These are phyloP conservation scores for Endoconidiophora laricicola DNA, from an alignment of 2,329 filamentous ascomycete species.

Conservation along the genomic window DNA sequence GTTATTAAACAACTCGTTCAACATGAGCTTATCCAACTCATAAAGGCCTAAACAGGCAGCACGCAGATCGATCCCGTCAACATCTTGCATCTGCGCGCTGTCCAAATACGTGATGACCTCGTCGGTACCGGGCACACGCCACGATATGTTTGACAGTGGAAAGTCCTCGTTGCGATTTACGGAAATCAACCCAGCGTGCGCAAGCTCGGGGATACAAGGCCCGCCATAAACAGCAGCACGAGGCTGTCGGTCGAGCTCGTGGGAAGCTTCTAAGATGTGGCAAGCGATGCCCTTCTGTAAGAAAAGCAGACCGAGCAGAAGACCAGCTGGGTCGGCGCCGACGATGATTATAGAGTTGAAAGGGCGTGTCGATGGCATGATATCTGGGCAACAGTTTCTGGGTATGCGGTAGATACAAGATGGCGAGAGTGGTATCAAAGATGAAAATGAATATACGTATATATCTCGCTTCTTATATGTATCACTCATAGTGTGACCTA, in stretches of 20 bases:
- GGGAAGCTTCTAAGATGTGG: slow-evolving; percentile 37
- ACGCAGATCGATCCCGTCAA: slow-evolving; percentile 25
- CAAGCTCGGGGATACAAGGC: slow-evolving; percentile 39
- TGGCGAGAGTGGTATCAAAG: neutral
- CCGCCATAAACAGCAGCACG: slow-evolving; percentile 46
- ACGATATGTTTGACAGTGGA: slow-evolving; percentile 24
- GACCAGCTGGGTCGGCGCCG: slow-evolving; percentile 32
- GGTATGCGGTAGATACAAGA: too few species aligned
- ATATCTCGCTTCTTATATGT: neutral
- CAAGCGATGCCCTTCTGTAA: slow-evolving; percentile 34
- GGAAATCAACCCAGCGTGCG: slow-evolving; percentile 40
- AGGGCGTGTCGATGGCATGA: neutral
- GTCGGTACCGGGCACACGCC: slow-evolving; percentile 23
- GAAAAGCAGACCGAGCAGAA: slow-evolving; percentile 34
- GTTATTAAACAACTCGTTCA: slow-evolving; percentile 23
- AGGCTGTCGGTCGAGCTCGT: slow-evolving; percentile 39
- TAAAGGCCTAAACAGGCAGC: slow-evolving; percentile 27
- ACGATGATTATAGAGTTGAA: slow-evolving; percentile 22
- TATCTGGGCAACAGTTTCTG: neutral
- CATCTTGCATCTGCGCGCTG: slow-evolving; percentile 19
- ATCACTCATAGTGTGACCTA: too few species aligned
- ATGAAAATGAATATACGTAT: neutral
- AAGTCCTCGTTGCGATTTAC: slow-evolving; percentile 24
- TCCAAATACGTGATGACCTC: slow-evolving; percentile 23
- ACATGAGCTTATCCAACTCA: slow-evolving; percentile 27